Base-by-base conservation (phyloP, 148 eudicot genomes). In the Rhododendron kiyosumense region DNA sequence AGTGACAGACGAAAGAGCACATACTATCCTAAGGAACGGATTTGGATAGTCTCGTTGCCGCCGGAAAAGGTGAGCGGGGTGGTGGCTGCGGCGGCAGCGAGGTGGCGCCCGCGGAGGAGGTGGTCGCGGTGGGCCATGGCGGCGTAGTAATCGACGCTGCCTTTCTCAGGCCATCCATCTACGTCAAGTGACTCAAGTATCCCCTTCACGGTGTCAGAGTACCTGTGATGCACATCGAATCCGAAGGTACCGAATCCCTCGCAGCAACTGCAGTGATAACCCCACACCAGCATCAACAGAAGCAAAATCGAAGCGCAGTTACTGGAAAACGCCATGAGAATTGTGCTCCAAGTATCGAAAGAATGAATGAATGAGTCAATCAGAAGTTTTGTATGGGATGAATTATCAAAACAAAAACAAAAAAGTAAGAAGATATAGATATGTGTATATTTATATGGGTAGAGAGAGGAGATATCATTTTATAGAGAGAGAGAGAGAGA, bases 41-140 rank as follows among this genome's bases (percentile, higher is more conserved):
- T 7, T 9, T 77, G 91, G 67, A 48, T 43, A 79, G 99, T 97
- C 32, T 87, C 84, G 84, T 97, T 97, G 82, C 95, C 93, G 9
- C 34, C 86, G 63, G 69, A 46, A 88, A 95, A 95, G 12, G 92
- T 89, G 69, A 97, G 89, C 28, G 85, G 88, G 2, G 90, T 0
- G 5, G 86, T 49, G n/a, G 34, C 34, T 32, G 22, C 84, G 81
- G 87, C 0, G 76, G 22, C 90, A 13, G 93, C 92, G 61, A 92
- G 91, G 41, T 89, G 88, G 8, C 98, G 94, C 46, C 96, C 94
- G 43, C 89, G 92, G 24, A 90, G 28, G 69, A 92, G 76, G 61
- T 85, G 92, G 84, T 97, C 99, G 30, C 95, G 95, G 86, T 92
- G 93, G 57, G 91, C 92, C 98, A 95, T 90, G 76, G 95, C 94